phyloP scores from a whole-genome alignment of 257 asterid genomes.

The Scutellaria barbata region DNA sequence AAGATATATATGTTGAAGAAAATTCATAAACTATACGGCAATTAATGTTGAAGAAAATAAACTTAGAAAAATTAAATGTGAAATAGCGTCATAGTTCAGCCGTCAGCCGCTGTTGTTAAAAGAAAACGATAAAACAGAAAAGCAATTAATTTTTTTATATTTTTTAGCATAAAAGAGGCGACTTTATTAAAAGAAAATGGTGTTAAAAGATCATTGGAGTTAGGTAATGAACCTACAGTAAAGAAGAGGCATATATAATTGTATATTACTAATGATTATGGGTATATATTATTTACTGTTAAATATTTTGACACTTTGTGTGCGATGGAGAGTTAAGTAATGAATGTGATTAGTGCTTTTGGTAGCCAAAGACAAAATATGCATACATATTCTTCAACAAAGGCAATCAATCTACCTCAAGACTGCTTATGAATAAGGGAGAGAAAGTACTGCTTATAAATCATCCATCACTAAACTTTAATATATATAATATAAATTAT shows the following conservation, averaged over 20 bases:
- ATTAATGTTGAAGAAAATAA: too few species aligned
- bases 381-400: conserved; percentile 1
- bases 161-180: too few species aligned
- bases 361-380: conserved; percentile 22
- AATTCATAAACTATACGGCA: too few species aligned
- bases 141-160: too few species aligned
- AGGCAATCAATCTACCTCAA: conserved; percentile 11
- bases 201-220: not conserved
- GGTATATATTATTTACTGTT: not conserved
- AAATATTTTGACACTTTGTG: conserved; percentile 7
- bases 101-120: too few species aligned
- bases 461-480: not conserved
- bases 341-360: conserved; percentile 29
- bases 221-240: conserved; percentile 6
- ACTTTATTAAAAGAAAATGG: too few species aligned
- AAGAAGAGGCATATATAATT: not conserved
- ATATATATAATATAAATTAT: too few species aligned
- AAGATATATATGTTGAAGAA: not conserved
- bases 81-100: too few species aligned
- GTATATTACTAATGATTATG: too few species aligned
- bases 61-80: too few species aligned
- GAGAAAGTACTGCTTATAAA: conserved; percentile 21
- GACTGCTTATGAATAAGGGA: too few species aligned
- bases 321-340: conserved; percentile 27
- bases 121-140: too few species aligned